Base-by-base conservation (phyloP, 129 eudicot genomes). In the Mikania micrantha region DNA sequence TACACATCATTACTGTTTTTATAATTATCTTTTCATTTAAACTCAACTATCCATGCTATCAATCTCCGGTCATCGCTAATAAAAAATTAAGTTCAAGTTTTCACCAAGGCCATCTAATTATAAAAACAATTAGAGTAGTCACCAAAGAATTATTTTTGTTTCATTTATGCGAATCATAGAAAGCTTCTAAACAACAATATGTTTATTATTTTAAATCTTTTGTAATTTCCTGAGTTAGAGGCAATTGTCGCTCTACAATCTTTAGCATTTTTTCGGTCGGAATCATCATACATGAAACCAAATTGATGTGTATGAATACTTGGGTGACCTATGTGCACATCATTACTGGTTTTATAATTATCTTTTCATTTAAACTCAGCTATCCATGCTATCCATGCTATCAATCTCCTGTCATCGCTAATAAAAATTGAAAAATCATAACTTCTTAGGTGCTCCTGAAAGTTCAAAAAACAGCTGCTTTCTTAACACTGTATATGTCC, bases 401-500 rank as follows among this genome's bases (percentile, higher is more conserved):
- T 72, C 17, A 49, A 62, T 40, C 52, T 8, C 28, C 28, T 17
- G 13, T 21, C 49, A 44, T 56, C 5, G 34, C 35, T 50, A 38
- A 64, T 31, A 27, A 28, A 44, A 12, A 54, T 42, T 38, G 53
- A n/a, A 35, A 45, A 48, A n/a, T 38, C 49, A 67, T 16, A 35
- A 28, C 49, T 60, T 52, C 53, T 13, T 79, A 92, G 98, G 82
- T 64, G 83, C 99, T 19, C 82, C 90, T 7, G 84, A 60, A 58
- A 81, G 69, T 38, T 78, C 88, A 61, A 83, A 83, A 75, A 19
- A 12, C 4, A 84, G 85, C 69, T 79, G 93, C 80, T 89, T 92
- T 77, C 74, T 94, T n/a, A 87, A 85, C 79, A 76, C 89, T 50
- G 83, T 93, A 17, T 94, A 94, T 76, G 83, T 94, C 39, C 99